Conservation (phyloP, 2,329 filamentous ascomycete genomes). For the Stachybotrys chlorohalonatus region DNA sequence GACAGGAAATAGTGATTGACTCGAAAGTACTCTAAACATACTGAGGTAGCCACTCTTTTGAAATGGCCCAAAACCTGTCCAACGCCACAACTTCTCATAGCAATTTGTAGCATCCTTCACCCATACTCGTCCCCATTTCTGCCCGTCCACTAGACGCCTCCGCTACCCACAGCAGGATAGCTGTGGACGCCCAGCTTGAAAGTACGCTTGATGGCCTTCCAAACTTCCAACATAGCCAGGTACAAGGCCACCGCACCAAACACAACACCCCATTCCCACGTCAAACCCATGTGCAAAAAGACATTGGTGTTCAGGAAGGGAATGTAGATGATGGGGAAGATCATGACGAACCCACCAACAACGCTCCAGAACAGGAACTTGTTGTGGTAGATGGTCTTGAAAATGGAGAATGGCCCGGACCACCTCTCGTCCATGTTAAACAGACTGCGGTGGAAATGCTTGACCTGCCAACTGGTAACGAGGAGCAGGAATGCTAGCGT, state of each 20-base stretch:
- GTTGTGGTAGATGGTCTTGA: slow-evolving; percentile 58
- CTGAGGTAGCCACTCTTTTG: neutral
- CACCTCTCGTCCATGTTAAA: slow-evolving; percentile 55
- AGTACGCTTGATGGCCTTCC: slow-evolving; percentile 59
- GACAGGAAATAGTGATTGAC: slow-evolving; percentile 5
- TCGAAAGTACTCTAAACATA: neutral
- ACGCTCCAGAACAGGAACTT: slow-evolving; percentile 58
- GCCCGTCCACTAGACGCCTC: slow-evolving; percentile 5
- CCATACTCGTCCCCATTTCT: neutral
- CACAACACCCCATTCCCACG: slow-evolving; percentile 67
- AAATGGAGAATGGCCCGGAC: slow-evolving; percentile 38
- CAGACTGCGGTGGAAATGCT: slow-evolving; percentile 60
- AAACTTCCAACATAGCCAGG: slow-evolving; percentile 53
- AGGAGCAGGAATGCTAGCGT: slow-evolving; percentile 60
- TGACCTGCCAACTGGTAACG: slow-evolving; percentile 65
- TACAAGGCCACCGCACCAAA: slow-evolving; percentile 50
- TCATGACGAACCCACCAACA: slow-evolving; percentile 47
- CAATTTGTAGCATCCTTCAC: slow-evolving; percentile 1
- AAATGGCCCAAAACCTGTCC: slow-evolving; percentile 18
- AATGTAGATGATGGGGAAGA: slow-evolving; percentile 58
- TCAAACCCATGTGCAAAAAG: slow-evolving; percentile 60
- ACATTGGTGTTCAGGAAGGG: slow-evolving; percentile 56
- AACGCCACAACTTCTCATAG: neutral
- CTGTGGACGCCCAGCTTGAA: slow-evolving; percentile 24
- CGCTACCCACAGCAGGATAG: slow-evolving; percentile 10